A percentile compares a stretch with the other conserved stretches of the same genome.
Conservation (phyloP, 768 basidiomycete genomes). For the Suillus alpinus region DNA sequence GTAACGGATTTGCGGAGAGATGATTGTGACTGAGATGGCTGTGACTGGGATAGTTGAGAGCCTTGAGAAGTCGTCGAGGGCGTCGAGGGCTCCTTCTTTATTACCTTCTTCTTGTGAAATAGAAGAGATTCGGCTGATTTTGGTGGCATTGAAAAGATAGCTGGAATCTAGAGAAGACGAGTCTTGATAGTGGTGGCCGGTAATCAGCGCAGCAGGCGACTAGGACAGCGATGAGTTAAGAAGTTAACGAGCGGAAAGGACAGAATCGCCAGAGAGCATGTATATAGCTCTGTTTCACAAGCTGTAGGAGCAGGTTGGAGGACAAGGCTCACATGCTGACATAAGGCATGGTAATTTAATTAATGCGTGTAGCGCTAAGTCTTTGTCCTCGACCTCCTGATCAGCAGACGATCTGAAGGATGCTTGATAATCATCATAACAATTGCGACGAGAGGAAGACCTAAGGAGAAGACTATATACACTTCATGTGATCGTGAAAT, state of each 20-base stretch:
- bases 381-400: neutral
- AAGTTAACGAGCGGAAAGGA: neutral
- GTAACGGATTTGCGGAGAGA: slow-evolving; percentile 36
- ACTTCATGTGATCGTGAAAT: slow-evolving; percentile 20
- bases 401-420: neutral
- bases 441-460: slow-evolving; percentile 9
- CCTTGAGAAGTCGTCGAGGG: slow-evolving; percentile 13
- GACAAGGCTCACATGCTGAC: slow-evolving; percentile 2
- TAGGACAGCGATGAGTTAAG: neutral
- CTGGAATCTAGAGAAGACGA: neutral
- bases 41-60: slow-evolving; percentile 11
- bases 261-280: slow-evolving; percentile 1
- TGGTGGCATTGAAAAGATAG: slow-evolving; percentile 20
- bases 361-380: neutral
- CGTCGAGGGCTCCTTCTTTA: slow-evolving; percentile 23
- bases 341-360: neutral
- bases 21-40: neutral
- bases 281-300: neutral
- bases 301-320: neutral
- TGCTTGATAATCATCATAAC: slow-evolving; percentile 10
- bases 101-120: slow-evolving; percentile 56
- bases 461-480: slow-evolving; percentile 24
- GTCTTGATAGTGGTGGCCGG: neutral
- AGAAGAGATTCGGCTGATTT: slow-evolving; percentile 48
- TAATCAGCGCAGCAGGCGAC: neutral